Evolutionary conservation across 805 yeast genomes (phyloP).

Genomic region (Yamadazyma endophytica): DNA sequence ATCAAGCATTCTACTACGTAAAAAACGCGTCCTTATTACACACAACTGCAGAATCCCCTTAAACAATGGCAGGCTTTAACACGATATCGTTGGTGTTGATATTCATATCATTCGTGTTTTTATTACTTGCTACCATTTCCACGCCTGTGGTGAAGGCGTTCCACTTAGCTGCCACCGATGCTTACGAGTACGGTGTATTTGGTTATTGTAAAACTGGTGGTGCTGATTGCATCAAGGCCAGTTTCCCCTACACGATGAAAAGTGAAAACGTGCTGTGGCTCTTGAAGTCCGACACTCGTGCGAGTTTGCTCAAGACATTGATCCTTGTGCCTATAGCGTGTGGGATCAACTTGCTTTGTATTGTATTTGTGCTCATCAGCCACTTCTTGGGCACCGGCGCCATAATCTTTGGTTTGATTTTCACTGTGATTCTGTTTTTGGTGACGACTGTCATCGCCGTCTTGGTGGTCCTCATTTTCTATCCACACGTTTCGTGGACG

Average conservation of each 20-base stretch:
- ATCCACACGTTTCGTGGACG: conserved; percentile 67
- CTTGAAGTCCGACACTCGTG: conserved; percentile 42
- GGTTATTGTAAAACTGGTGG: conserved; percentile 51
- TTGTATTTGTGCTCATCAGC: conserved; percentile 20
- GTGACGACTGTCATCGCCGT: conserved; percentile 53
- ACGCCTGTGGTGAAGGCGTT: conserved; percentile 54
- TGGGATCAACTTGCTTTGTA: conserved; percentile 47
- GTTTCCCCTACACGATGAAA: conserved; percentile 41
- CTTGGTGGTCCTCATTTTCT: conserved; percentile 52
- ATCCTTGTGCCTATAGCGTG: conserved; percentile 66
- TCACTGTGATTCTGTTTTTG: conserved; percentile 48
- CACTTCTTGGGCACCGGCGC: conserved; percentile 21
- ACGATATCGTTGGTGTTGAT: conserved; percentile 28
- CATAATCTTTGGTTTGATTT: conserved; percentile 38
- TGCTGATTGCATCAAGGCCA: conserved; percentile 38
- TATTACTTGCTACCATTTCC: conserved; percentile 57
- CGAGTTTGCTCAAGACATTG: conserved; percentile 49
- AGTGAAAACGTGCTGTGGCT: conserved; percentile 43
- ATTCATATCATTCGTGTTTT: conserved; percentile 55
- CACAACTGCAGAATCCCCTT: neutral
- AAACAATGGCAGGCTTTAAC: conserved; percentile 10
- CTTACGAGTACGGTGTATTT: conserved; percentile 56
- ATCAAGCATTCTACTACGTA: no score
- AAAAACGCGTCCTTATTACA: no score
- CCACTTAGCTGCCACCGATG: conserved; percentile 44